Conservation (phyloP, 2,329 filamentous ascomycete genomes). For the Fusarium coicis region DNA sequence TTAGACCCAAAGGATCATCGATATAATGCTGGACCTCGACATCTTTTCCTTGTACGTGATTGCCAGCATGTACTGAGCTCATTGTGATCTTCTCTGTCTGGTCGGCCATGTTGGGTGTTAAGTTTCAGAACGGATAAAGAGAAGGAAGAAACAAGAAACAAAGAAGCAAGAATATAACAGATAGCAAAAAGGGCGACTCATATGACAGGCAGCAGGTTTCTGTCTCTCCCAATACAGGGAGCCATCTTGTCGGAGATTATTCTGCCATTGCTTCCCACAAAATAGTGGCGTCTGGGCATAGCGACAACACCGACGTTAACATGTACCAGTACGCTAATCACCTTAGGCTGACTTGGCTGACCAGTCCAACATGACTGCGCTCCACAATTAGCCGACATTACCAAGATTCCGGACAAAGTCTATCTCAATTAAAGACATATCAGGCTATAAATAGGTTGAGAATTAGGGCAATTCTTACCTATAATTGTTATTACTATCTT, state of each 20-base stretch:
- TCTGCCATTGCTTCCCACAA: background rate
- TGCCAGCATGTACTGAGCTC: conserved; percentile 76
- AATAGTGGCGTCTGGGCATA: background rate
- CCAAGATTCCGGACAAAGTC: background rate
- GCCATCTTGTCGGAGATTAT: background rate
- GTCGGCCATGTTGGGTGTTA: conserved; percentile 37
- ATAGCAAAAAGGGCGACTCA: background rate
- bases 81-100: conserved; percentile 53
- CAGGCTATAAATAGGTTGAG: background rate
- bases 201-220: background rate
- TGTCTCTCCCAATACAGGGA: background rate
- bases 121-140: background rate
- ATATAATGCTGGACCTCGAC: background rate
- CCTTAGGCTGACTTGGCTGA: background rate
- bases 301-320: background rate
- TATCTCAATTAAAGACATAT: background rate
- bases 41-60: background rate
- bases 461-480: background rate
- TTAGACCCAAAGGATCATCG: background rate
- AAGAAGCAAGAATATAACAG: background rate
- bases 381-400: background rate
- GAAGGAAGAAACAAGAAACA: background rate
- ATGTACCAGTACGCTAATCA: background rate
- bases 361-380: too few relatives aligned
- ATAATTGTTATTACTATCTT: background rate